A percentile compares a stretch with the other conserved stretches of the same genome.
Conservation (phyloP, 2,329 filamentous ascomycete genomes). For the Emmonsiellopsis sp. region DNA sequence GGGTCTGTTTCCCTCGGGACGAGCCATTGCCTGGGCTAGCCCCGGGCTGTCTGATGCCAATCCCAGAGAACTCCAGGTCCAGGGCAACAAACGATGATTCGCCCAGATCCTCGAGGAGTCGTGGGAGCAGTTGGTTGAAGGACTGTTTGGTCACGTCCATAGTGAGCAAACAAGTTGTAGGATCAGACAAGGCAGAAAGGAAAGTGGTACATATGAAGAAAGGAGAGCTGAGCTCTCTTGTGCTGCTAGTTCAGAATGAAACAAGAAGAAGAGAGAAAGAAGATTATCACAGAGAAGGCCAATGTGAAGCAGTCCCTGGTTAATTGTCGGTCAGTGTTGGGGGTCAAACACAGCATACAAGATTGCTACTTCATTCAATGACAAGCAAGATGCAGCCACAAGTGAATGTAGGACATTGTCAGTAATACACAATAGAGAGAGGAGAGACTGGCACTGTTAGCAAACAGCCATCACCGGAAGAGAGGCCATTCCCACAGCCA, state of each 20-base stretch:
- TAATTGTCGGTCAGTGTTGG: neutral
- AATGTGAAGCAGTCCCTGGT: neutral
- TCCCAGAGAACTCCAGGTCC: conserved; percentile 60
- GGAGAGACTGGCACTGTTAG: too few relatives aligned
- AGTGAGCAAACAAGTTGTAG: neutral
- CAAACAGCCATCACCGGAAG: too few relatives aligned
- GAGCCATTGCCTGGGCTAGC: conserved; percentile 11
- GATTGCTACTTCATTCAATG: neutral
- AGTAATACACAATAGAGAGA: too few relatives aligned
- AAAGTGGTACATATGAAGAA: neutral
- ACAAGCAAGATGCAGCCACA: too few relatives aligned
- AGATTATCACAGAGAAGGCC: neutral
- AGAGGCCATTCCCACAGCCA: too few relatives aligned
- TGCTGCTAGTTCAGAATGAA: neutral
- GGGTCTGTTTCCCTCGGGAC: conserved; percentile 37
- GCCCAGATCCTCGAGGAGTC: conserved; percentile 50
- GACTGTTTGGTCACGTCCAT: conserved; percentile 51
- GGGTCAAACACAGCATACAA: neutral
- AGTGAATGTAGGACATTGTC: too few relatives aligned
- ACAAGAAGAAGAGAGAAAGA: neutral
- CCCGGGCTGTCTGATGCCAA: conserved; percentile 37
- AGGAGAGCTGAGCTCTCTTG: neutral
- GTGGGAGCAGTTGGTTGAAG: conserved; percentile 44
- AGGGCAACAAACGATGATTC: conserved; percentile 54
- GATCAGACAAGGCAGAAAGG: neutral